A percentile compares a stretch with the other conserved stretches of the same genome.
These are phyloP conservation scores for Carpinus fangiana DNA, from an alignment of 306 rosid species.

Conservation along the genomic window DNA sequence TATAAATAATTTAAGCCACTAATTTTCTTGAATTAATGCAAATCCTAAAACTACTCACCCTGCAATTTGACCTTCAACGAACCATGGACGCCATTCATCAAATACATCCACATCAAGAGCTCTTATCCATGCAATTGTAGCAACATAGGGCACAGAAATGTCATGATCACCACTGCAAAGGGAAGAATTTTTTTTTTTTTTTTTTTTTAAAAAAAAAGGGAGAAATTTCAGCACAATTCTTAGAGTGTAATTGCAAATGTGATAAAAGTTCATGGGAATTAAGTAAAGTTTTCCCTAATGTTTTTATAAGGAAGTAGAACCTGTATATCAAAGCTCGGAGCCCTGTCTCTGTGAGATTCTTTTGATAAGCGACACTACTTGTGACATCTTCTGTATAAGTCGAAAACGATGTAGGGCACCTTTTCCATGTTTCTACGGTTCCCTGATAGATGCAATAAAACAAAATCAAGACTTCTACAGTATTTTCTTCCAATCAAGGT, in stretches of 20 bases:
- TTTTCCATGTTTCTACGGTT: constrained; percentile 26
- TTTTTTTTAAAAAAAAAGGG: no score
- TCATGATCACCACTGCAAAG: constrained; percentile 39
- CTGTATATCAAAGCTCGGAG: constrained; percentile 36
- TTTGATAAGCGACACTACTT: constrained; percentile 24
- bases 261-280: no score
- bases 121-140: constrained; percentile 35
- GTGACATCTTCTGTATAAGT: constrained; percentile 17
- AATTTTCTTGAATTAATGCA: neutral
- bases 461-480: neutral
- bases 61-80: constrained; percentile 32
- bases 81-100: constrained; percentile 40
- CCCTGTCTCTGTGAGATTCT: constrained; percentile 27
- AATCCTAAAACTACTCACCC: constrained; percentile 26
- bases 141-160: constrained; percentile 26
- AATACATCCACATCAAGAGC: constrained; percentile 23
- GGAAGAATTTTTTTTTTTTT: neutral
- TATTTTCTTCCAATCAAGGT: no score
- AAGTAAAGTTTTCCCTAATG: no score
- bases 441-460: constrained; percentile 19
- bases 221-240: no score
- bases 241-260: no score
- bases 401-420: constrained; percentile 20
- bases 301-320: neutral
- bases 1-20: neutral